Conservation (phyloP, 805 yeast genomes). For the Suhomyces prunicola region DNA sequence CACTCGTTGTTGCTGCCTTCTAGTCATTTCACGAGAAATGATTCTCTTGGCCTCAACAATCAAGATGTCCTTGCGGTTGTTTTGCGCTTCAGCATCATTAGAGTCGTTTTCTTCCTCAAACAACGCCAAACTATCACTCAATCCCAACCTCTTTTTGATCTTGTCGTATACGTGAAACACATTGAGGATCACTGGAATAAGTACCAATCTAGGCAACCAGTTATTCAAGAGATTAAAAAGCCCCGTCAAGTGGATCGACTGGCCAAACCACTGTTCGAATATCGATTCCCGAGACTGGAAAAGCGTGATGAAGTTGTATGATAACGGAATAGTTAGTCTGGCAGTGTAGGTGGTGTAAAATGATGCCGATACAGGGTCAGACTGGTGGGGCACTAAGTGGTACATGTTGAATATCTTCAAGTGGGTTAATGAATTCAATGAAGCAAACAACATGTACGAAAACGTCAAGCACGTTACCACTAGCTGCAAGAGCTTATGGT, state of each 20-base stretch:
- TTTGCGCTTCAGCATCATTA: conserved; percentile 14
- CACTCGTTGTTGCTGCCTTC: conserved; percentile 19
- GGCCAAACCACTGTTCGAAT: conserved; percentile 73
- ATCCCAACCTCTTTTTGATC: conserved; percentile 41
- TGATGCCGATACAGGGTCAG: conserved; percentile 71
- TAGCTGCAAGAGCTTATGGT: conserved; percentile 29
- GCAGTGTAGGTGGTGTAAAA: conserved; percentile 80
- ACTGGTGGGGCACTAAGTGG: conserved; percentile 65
- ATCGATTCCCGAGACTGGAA: conserved; percentile 49
- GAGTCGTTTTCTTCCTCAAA: conserved; percentile 31
- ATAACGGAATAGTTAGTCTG: conserved; percentile 76
- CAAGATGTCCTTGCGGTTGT: conserved; percentile 32
- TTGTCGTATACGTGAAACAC: conserved; percentile 65
- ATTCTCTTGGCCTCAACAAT: conserved; percentile 44
- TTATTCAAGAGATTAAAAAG: conserved; percentile 69
- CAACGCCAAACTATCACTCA: conserved; percentile 38
- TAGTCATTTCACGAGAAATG: conserved; percentile 30
- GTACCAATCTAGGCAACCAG: conserved; percentile 69
- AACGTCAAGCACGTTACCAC: conserved; percentile 42
- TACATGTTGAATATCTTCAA: conserved; percentile 72
- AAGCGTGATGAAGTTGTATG: conserved; percentile 73
- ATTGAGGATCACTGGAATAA: conserved; percentile 68
- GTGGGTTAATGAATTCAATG: conserved; percentile 63
- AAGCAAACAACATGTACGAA: conserved; percentile 65
- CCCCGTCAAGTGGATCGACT: conserved; percentile 71